phyloP scores from a whole-genome alignment of 164 flowering plant genomes.

The Warburgia ugandensis region DNA sequence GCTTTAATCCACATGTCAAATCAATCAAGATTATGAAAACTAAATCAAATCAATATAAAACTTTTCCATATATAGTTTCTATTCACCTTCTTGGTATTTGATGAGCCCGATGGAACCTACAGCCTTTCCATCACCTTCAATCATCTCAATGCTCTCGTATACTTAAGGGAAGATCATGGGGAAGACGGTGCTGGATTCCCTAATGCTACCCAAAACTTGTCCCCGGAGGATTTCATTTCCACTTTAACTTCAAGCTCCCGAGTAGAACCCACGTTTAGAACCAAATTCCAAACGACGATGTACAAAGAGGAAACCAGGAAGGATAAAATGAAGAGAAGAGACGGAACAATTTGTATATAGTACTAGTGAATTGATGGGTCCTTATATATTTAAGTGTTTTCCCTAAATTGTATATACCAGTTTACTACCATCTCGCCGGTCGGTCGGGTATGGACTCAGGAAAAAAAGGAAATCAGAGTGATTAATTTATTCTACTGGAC shows the following conservation, averaged over 20 bases:
- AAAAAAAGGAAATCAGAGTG: no score
- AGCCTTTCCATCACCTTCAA: conserved; percentile 77
- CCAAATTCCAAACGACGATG: not conserved
- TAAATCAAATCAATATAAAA: not conserved
- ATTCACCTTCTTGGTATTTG: conserved; percentile 50
- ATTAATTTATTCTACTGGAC: no score
- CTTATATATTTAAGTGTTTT: no score
- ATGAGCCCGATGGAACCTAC: conserved; percentile 55
- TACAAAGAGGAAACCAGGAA: not conserved
- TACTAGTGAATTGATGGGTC: no score
- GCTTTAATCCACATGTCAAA: no score
- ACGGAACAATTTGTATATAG: no score
- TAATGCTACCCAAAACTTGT: conserved; percentile 50
- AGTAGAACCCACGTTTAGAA: conserved; percentile 14
- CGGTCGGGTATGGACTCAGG: no score
- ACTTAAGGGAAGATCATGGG: conserved; percentile 59
- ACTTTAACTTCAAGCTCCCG: conserved; percentile 52
- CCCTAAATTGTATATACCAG: no score
- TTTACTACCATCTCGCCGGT: no score
- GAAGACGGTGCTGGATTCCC: conserved; percentile 46
- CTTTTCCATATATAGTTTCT: not conserved
- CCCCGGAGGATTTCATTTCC: conserved; percentile 47
- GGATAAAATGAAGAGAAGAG: no score
- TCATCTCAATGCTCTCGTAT: conserved; percentile 57
- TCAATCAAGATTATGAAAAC: no score